phyloP scores from a whole-genome alignment of 208 protist species.

The Leishmania major region DNA sequence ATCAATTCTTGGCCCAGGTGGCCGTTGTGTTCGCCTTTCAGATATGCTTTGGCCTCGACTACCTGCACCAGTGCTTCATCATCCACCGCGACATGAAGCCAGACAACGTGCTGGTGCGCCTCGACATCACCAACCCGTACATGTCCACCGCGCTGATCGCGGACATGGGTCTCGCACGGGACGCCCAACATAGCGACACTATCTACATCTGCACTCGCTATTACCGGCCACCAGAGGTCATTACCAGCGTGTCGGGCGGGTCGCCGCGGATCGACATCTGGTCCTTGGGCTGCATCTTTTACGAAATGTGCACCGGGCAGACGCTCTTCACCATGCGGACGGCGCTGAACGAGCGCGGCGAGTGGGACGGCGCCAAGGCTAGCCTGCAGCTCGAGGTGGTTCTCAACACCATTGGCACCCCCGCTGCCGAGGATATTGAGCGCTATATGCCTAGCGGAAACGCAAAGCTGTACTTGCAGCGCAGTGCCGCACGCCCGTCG shows the following conservation, averaged over 20 bases:
- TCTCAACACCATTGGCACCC: slow-evolving; percentile 79
- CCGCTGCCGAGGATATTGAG: slow-evolving; percentile 60
- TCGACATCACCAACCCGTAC: slow-evolving; percentile 62
- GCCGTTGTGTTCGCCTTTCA: slow-evolving; percentile 86
- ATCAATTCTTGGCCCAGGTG: slow-evolving; percentile 58
- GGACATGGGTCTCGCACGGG: slow-evolving; percentile 90
- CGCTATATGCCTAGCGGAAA: slow-evolving; percentile 79
- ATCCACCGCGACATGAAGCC: slow-evolving; percentile 98
- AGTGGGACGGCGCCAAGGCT: slow-evolving; percentile 80
- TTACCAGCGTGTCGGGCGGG: slow-evolving; percentile 81
- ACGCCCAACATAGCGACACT: slow-evolving; percentile 79
- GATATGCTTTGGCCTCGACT: slow-evolving; percentile 88
- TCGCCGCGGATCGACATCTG: slow-evolving; percentile 91
- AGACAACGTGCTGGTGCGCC: slow-evolving; percentile 95
- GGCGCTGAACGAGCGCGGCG: slow-evolving; percentile 67
- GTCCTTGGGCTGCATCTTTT: slow-evolving; percentile 95
- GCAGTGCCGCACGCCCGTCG: slow-evolving; percentile 57
- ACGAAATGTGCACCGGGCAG: slow-evolving; percentile 90
- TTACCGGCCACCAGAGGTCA: slow-evolving; percentile 96
- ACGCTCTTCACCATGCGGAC: slow-evolving; percentile 93
- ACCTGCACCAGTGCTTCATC: slow-evolving; percentile 87
- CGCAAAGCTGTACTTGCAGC: slow-evolving; percentile 78
- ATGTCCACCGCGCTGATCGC: slow-evolving; percentile 77
- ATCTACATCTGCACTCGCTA: slow-evolving; percentile 95
- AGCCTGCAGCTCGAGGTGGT: slow-evolving; percentile 85